These are phyloP conservation scores for Cucurbita pepo DNA, from an alignment of 306 rosid genomes.

Conservation along the genomic window DNA sequence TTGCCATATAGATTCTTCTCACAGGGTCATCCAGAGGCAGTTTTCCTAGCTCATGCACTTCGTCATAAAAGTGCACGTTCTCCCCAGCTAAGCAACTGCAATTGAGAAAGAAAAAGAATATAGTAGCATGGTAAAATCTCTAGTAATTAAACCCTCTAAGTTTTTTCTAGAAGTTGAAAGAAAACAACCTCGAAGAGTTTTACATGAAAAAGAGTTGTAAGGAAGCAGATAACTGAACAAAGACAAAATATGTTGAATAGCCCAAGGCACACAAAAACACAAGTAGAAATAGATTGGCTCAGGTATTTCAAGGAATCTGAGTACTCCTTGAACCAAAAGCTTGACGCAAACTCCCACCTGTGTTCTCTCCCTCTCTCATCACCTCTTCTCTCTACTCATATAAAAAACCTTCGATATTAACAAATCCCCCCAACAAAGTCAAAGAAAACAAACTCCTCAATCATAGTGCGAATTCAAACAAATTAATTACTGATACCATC, in stretches of 20 bases:
- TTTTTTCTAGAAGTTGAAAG: background rate
- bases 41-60: conserved; percentile 74
- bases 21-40: conserved; percentile 64
- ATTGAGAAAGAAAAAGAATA: conserved; percentile 1
- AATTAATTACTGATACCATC: background rate
- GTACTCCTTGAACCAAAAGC: background rate
- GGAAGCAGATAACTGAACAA: background rate
- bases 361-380: background rate
- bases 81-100: conserved; percentile 99
- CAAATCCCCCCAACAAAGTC: background rate
- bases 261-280: background rate
- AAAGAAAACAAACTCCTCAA: background rate
- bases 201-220: background rate
- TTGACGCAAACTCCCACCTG: background rate
- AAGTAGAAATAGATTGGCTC: background rate
- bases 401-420: background rate
- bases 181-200: background rate
- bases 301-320: no score
- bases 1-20: conserved; percentile 86
- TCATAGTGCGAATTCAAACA: background rate
- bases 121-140: conserved; percentile 1
- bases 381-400: background rate
- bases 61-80: conserved; percentile 79
- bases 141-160: background rate
- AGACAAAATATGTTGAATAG: background rate